Conservation (phyloP, 441 rosid species). For the Theobroma grandiflorum region DNA sequence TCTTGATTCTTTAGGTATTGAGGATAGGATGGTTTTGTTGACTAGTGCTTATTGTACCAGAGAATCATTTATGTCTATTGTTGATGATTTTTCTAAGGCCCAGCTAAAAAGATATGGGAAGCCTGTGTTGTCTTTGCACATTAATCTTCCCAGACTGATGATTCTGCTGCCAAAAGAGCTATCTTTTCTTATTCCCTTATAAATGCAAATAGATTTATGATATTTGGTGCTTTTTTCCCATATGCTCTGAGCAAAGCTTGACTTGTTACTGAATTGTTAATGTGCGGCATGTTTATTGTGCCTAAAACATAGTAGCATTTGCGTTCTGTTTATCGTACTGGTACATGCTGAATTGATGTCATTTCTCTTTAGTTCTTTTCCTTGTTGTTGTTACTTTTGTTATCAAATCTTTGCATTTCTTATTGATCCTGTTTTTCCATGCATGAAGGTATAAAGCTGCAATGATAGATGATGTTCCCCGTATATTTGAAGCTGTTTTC, state of each 20-base stretch:
- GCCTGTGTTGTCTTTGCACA: neutral
- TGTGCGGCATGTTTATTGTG: neutral
- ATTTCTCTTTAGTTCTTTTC: neutral
- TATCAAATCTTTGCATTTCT: neutral
- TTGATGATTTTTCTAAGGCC: slow-evolving; percentile 1
- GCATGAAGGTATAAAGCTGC: slow-evolving; percentile 82
- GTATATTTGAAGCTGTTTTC: slow-evolving; percentile 98
- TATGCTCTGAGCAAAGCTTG: slow-evolving; percentile 7
- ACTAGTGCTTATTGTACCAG: slow-evolving; percentile 6
- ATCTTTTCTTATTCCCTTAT: too few relatives aligned
- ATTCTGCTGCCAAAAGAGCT: too few relatives aligned
- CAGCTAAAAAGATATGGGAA: neutral
- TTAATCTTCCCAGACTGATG: neutral
- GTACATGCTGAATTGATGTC: neutral
- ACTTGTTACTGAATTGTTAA: neutral
- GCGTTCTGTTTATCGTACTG: neutral
- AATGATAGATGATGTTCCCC: slow-evolving; percentile 98
- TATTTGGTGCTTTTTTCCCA: neutral
- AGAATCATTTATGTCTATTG: neutral
- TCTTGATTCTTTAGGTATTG: neutral
- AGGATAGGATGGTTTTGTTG: slow-evolving; percentile 15
- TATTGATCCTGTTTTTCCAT: slow-evolving; percentile 9
- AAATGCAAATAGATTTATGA: neutral
- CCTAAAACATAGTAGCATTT: neutral
- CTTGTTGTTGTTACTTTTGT: neutral